Evolutionary conservation across 441 rosid genomes (phyloP).

Genomic region (Eutrema salsugineum): DNA sequence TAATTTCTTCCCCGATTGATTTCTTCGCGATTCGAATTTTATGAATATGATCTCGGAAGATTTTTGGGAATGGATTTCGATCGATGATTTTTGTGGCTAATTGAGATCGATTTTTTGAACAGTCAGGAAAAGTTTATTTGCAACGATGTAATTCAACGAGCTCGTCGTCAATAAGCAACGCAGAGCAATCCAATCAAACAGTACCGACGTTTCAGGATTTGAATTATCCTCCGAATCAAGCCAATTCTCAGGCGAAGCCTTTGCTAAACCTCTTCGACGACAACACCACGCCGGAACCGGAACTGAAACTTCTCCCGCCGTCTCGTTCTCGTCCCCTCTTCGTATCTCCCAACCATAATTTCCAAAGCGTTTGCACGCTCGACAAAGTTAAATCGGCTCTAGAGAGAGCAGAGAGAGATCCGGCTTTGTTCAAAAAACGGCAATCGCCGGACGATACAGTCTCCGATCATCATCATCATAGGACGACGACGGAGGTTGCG

Average conservation of each 20-base stretch:
- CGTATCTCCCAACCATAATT: conserved; percentile 14
- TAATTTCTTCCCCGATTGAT: neutral
- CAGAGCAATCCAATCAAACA: conserved; percentile 39
- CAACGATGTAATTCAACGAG: conserved; percentile 53
- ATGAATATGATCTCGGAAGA: neutral
- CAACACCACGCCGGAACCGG: conserved; percentile 45
- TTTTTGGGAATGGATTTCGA: neutral
- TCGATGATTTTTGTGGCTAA: neutral
- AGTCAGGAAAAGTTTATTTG: conserved; percentile 81
- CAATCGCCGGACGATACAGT: conserved; percentile 32
- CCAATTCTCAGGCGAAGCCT: conserved; percentile 30
- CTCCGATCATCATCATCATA: neutral
- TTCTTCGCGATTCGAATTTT: neutral
- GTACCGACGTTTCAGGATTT: conserved; percentile 58
- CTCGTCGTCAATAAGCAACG: conserved; percentile 24
- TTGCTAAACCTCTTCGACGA: conserved; percentile 59
- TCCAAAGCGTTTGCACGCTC: conserved; percentile 73
- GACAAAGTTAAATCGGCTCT: conserved; percentile 71
- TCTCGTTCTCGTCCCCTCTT: conserved; percentile 21
- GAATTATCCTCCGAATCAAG: conserved; percentile 50
- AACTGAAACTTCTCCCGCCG: conserved; percentile 39
- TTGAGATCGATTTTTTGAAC: conserved; percentile 31
- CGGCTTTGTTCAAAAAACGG: conserved; percentile 27
- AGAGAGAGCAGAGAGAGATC: conserved; percentile 57
- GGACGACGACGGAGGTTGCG: neutral